Percentiles rank a stretch among this genome's conserved stretches.
phyloP scores from a whole-genome alignment of 1,139 yeast genomes.

The Schwanniomyces etchellsii region DNA sequence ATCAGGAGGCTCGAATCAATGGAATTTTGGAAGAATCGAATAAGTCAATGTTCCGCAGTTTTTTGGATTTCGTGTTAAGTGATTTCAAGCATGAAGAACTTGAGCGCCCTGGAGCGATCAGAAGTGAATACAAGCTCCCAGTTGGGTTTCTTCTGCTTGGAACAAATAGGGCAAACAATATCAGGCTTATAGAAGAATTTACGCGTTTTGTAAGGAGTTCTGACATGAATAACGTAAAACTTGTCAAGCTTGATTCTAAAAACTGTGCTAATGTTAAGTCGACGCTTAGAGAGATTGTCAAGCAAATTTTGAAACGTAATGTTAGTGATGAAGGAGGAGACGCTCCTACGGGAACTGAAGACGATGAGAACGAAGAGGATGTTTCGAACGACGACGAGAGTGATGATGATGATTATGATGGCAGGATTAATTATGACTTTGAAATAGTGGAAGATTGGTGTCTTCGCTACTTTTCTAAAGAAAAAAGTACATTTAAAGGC shows the following conservation, averaged over 20 bases:
- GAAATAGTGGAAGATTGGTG: conserved; percentile 49
- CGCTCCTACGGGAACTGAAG: conserved; percentile 1
- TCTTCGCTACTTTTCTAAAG: conserved; percentile 10
- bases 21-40: conserved; percentile 34
- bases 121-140: conserved; percentile 18
- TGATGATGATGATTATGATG: conserved; percentile 7
- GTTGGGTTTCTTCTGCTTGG: conserved; percentile 48
- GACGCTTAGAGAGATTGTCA: conserved; percentile 32
- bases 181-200: conserved; percentile 41
- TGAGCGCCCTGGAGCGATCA: conserved; percentile 4
- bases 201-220: conserved; percentile 15
- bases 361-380: conserved; percentile 3
- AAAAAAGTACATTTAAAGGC: conserved; percentile 7
- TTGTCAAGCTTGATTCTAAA: conserved; percentile 38
- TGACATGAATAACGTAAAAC: conserved; percentile 12
- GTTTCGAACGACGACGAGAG: conserved; percentile 5
- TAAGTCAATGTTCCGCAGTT: conserved; percentile 27
- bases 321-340: conserved; percentile 5
- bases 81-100: conserved; percentile 1
- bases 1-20: conserved; percentile 31
- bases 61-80: conserved; percentile 22
- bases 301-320: conserved; percentile 18
- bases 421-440: conserved; percentile 42
- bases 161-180: conserved; percentile 53
- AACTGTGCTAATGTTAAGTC: conserved; percentile 37